Conservation (phyloP, 108 stramenopile species). For the Cyclotella cryptica region DNA sequence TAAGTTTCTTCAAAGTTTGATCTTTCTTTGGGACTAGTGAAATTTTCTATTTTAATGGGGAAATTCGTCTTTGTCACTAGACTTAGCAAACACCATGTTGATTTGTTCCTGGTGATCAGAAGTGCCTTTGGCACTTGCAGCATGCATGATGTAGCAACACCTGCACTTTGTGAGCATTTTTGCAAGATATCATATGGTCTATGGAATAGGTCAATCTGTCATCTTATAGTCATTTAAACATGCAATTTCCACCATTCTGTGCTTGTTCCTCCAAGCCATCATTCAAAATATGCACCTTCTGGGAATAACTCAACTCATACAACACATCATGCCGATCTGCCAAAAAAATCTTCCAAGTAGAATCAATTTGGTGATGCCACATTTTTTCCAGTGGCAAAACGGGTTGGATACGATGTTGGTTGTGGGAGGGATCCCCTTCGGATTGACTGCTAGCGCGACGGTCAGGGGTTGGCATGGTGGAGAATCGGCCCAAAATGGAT, state of each 20-base stretch:
- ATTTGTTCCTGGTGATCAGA: too few species aligned
- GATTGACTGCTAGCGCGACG: too few species aligned
- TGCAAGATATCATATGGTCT: conserved; percentile 34
- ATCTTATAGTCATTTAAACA: background rate
- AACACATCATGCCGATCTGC: conserved; percentile 46
- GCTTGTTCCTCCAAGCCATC: background rate
- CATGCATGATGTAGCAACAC: too few species aligned
- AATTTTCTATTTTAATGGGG: too few species aligned
- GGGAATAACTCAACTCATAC: conserved; percentile 43
- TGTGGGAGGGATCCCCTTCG: conserved; percentile 32
- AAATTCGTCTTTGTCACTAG: too few species aligned
- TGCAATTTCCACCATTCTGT: background rate
- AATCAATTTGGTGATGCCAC: conserved; percentile 22
- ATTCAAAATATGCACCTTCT: conserved; percentile 33
- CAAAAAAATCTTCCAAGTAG: conserved; percentile 34
- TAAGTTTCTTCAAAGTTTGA: too few species aligned
- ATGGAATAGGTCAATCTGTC: conserved; percentile 15
- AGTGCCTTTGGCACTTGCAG: too few species aligned
- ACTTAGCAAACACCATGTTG: too few species aligned
- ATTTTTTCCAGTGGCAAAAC: conserved; percentile 4
- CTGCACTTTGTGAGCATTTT: too few species aligned
- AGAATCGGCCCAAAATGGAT: too few species aligned
- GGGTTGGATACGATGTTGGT: conserved; percentile 27
- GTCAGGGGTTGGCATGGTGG: too few species aligned
- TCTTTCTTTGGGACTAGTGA: too few species aligned